phyloP scores from a whole-genome alignment of 2,329 filamentous ascomycete genomes.

The Aspergillus pseudonomiae region DNA sequence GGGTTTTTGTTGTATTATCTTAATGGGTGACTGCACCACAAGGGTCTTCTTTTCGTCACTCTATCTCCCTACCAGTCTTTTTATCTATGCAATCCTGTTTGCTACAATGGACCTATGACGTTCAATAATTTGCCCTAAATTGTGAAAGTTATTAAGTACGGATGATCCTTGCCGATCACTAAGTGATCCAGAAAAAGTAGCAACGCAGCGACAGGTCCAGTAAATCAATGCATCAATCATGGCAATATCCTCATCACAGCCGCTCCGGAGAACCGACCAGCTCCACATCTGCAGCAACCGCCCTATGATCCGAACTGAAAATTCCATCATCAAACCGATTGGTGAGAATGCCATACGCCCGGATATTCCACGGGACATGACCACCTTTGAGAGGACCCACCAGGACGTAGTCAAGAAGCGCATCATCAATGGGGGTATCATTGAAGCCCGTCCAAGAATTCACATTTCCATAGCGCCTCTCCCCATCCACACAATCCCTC shows the following conservation, averaged over 20 bases:
- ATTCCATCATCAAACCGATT: conserved; percentile 5
- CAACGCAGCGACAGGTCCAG: background rate
- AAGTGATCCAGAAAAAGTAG: background rate
- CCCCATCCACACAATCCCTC: background rate
- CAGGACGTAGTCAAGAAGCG: background rate
- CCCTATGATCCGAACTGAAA: conserved; percentile 2
- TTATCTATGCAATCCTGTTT: background rate
- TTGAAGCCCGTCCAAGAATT: conserved; percentile 6
- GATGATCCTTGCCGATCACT: background rate
- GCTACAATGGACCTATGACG: background rate
- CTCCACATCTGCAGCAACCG: background rate
- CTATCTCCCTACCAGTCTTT: background rate
- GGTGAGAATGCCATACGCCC: background rate
- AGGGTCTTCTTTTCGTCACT: background rate
- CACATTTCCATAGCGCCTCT: conserved; percentile 1
- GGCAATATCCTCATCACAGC: background rate
- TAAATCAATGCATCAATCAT: background rate
- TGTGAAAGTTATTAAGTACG: background rate
- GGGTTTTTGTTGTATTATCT: background rate
- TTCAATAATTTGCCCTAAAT: background rate
- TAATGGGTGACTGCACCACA: background rate
- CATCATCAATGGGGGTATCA: conserved; percentile 2
- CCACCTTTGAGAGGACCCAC: background rate
- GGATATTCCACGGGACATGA: background rate
- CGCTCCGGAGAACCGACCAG: background rate